A percentile compares a stretch with the other conserved stretches of the same genome.
These are phyloP conservation scores for Trypanosoma theileri DNA, from an alignment of 208 protist genomes.

Conservation along the genomic window DNA sequence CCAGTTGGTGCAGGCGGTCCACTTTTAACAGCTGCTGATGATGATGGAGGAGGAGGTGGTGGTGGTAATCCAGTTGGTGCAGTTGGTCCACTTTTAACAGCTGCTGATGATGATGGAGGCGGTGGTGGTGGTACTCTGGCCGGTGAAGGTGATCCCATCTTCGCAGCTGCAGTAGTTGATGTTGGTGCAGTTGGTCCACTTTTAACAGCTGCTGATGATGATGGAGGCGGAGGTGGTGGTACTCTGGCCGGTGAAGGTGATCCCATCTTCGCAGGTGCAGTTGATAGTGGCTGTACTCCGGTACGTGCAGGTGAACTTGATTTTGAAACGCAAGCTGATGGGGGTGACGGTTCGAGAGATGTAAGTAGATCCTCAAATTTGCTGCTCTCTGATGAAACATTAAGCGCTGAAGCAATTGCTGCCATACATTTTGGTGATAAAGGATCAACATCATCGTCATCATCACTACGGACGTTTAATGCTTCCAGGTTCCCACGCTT, in stretches of 20 bases:
- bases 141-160: slow-evolving; percentile 13
- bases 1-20: slow-evolving; percentile 16
- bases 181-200: slow-evolving; percentile 16
- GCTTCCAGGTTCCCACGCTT: slow-evolving; percentile 17
- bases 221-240: slow-evolving; percentile 27
- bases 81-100: slow-evolving; percentile 10
- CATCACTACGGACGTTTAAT: slow-evolving; percentile 2
- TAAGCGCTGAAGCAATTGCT: slow-evolving; percentile 9
- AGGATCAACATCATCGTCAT: slow-evolving; percentile 16
- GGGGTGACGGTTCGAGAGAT: not conserved
- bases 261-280: slow-evolving; percentile 9
- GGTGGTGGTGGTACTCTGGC: slow-evolving; percentile 25
- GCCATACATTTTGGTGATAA: slow-evolving; percentile 8
- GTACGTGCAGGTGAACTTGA: no score
- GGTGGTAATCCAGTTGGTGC: slow-evolving; percentile 3
- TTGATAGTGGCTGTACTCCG: no score
- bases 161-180: slow-evolving; percentile 21
- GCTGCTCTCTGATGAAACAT: not conserved
- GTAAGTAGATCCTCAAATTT: not conserved
- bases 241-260: slow-evolving; percentile 12
- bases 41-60: slow-evolving; percentile 24
- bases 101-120: slow-evolving; percentile 21
- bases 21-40: slow-evolving; percentile 16
- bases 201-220: slow-evolving; percentile 20
- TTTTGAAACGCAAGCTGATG: not conserved